Evolutionary conservation across 2,329 filamentous ascomycete genomes (phyloP).

Genomic region (Beauveria scarabaeidicola): DNA sequence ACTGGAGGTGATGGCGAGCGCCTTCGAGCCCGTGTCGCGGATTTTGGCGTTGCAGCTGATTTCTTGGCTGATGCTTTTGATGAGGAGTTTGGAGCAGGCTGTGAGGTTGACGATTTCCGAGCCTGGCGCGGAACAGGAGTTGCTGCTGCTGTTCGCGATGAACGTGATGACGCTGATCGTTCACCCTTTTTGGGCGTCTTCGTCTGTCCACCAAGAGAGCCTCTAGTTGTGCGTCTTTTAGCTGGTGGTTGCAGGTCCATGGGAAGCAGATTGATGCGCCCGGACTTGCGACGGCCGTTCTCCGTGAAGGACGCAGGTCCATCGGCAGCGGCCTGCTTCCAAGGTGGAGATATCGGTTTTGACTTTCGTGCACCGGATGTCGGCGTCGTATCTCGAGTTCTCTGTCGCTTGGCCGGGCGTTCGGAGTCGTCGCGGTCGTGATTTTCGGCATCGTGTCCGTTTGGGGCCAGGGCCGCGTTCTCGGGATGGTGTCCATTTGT

Average conservation of each 20-base stretch:
- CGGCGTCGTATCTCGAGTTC: slow-evolving; percentile 42
- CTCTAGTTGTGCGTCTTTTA: slow-evolving; percentile 44
- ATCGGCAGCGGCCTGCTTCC: slow-evolving; percentile 78
- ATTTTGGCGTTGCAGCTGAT: slow-evolving; percentile 20
- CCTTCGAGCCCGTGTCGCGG: slow-evolving; percentile 28
- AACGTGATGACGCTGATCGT: slow-evolving; percentile 4
- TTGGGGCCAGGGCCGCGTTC: slow-evolving; percentile 16
- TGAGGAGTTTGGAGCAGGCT: slow-evolving; percentile 15
- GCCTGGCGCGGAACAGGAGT: slow-evolving; percentile 15
- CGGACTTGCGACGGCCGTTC: slow-evolving; percentile 62
- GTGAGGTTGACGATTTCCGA: background rate
- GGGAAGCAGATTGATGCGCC: slow-evolving; percentile 51
- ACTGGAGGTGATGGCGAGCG: slow-evolving; percentile 34
- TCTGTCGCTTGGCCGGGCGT: slow-evolving; percentile 57
- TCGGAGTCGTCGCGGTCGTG: slow-evolving; percentile 28
- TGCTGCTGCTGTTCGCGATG: slow-evolving; percentile 17
- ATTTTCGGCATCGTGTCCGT: slow-evolving; percentile 15
- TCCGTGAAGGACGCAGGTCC: slow-evolving; percentile 79
- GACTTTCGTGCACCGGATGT: slow-evolving; percentile 34
- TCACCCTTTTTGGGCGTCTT: slow-evolving; percentile 24
- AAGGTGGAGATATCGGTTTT: slow-evolving; percentile 68
- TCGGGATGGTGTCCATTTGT: slow-evolving; percentile 15
- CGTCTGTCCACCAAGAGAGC: slow-evolving; percentile 26
- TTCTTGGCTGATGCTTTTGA: slow-evolving; percentile 25
- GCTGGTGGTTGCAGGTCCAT: slow-evolving; percentile 41